These are phyloP conservation scores for Exobasidium cylindrosporum DNA, from an alignment of 1,284 basidiomycete species.

Conservation along the genomic window DNA sequence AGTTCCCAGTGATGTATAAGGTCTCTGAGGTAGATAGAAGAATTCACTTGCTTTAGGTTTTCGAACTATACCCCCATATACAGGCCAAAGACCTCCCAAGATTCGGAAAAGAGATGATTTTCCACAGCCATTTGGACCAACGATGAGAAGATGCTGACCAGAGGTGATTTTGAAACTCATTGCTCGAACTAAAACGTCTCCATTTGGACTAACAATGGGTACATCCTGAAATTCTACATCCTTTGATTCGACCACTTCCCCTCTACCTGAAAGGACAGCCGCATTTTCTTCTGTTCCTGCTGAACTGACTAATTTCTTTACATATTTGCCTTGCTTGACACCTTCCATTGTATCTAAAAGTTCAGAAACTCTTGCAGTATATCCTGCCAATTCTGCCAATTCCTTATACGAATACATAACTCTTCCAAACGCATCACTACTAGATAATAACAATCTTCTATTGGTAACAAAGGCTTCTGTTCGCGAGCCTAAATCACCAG, in stretches of 20 bases:
- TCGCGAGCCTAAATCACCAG: slow-evolving; percentile 47
- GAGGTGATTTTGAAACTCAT: slow-evolving; percentile 86
- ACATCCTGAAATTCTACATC: slow-evolving; percentile 89
- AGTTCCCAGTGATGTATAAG: slow-evolving; percentile 81
- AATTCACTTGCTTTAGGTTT: slow-evolving; percentile 87
- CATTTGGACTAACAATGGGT: slow-evolving; percentile 93
- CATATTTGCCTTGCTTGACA: slow-evolving; percentile 76
- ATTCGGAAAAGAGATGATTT: slow-evolving; percentile 75
- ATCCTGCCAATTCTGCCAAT: slow-evolving; percentile 84
- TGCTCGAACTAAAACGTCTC: slow-evolving; percentile 74
- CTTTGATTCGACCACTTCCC: slow-evolving; percentile 61
- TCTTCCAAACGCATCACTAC: slow-evolving; percentile 90
- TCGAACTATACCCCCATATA: slow-evolving; percentile 88
- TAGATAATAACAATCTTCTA: slow-evolving; percentile 81
- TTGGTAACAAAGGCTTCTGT: slow-evolving; percentile 69
- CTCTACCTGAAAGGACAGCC: slow-evolving; percentile 76
- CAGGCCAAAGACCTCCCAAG: slow-evolving; percentile 92
- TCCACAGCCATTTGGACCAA: slow-evolving; percentile 68
- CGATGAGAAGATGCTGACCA: slow-evolving; percentile 65
- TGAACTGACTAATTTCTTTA: slow-evolving; percentile 78
- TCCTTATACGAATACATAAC: slow-evolving; percentile 83
- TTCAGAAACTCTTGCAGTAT: slow-evolving; percentile 72
- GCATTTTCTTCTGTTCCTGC: slow-evolving; percentile 71
- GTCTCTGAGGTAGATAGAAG: slow-evolving; percentile 91
- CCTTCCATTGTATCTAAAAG: slow-evolving; percentile 90